Evolutionary conservation across 306 rosid genomes (phyloP).

Genomic region (Acacia confusa): DNA sequence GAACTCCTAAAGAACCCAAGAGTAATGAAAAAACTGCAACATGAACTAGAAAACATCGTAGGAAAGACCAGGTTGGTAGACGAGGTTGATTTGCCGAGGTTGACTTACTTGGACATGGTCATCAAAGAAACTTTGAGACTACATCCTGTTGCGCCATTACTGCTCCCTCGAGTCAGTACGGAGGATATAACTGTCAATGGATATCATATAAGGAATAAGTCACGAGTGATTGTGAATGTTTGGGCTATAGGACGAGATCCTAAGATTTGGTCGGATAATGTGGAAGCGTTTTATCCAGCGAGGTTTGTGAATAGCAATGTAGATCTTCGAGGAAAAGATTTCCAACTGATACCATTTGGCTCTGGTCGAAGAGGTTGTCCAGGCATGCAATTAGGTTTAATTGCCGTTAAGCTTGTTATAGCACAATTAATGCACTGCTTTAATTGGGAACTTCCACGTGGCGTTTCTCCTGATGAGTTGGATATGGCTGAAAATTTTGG

Average conservation of each 20-base stretch:
- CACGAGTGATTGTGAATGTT: neutral
- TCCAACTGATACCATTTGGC: neutral
- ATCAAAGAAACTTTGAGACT: neutral
- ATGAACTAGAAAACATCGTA: neutral
- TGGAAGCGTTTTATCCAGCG: neutral
- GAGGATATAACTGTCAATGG: neutral
- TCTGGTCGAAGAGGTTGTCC: neutral
- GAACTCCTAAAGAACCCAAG: neutral
- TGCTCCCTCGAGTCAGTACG: neutral
- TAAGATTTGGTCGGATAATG: neutral
- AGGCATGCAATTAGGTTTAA: neutral
- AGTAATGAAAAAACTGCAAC: neutral
- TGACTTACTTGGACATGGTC: neutral
- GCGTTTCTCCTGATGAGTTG: neutral
- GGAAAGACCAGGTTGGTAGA: neutral
- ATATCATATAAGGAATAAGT: neutral
- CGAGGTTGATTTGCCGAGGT: neutral
- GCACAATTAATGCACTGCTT: neutral
- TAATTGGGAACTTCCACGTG: neutral
- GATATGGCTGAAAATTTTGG: neutral
- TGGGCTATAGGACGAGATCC: neutral
- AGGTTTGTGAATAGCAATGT: neutral
- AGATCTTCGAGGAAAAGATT: neutral
- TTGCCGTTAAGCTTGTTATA: neutral
- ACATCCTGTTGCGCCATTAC: neutral